These are phyloP conservation scores for Lentinula sp. DNA, from an alignment of 768 basidiomycete species.

Conservation along the genomic window DNA sequence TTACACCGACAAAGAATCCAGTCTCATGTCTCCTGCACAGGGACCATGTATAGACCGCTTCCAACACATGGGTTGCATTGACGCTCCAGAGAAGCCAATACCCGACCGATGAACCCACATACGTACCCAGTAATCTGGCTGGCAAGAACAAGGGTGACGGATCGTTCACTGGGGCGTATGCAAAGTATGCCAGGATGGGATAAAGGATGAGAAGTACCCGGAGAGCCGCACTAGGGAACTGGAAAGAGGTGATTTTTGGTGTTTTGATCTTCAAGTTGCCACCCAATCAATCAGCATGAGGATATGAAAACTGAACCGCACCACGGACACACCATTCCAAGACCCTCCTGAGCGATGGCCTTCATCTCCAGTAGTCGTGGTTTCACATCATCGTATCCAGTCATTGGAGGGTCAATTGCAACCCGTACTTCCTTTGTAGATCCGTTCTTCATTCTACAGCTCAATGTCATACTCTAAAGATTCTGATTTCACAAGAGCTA, in stretches of 20 bases:
- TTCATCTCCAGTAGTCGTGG: constrained; percentile 78
- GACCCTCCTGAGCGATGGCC: constrained; percentile 67
- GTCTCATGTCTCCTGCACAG: constrained; percentile 46
- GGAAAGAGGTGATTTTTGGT: constrained; percentile 57
- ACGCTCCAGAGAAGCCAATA: constrained; percentile 20
- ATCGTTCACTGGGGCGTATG: constrained; percentile 16
- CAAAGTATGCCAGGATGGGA: constrained; percentile 24
- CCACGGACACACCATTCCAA: constrained; percentile 61
- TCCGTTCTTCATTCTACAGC: constrained; percentile 50
- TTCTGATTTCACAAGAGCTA: not conserved
- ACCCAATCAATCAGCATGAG: not conserved
- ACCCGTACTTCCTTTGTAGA: constrained; percentile 45
- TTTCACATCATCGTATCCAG: constrained; percentile 77
- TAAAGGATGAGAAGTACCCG: constrained; percentile 18
- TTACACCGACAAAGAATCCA: constrained; percentile 34
- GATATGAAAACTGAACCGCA: not conserved
- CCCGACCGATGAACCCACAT: constrained; percentile 18
- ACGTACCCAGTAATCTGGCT: constrained; percentile 23
- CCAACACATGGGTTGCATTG: constrained; percentile 30
- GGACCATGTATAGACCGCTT: constrained; percentile 39
- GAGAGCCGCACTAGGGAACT: constrained; percentile 28
- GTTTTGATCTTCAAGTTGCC: constrained; percentile 42
- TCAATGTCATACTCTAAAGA: constrained; percentile 58
- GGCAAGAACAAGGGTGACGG: constrained; percentile 23
- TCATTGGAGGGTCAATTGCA: constrained; percentile 63